These are phyloP conservation scores for Quercus engelmannii DNA, from an alignment of 306 rosid genomes.

Conservation along the genomic window DNA sequence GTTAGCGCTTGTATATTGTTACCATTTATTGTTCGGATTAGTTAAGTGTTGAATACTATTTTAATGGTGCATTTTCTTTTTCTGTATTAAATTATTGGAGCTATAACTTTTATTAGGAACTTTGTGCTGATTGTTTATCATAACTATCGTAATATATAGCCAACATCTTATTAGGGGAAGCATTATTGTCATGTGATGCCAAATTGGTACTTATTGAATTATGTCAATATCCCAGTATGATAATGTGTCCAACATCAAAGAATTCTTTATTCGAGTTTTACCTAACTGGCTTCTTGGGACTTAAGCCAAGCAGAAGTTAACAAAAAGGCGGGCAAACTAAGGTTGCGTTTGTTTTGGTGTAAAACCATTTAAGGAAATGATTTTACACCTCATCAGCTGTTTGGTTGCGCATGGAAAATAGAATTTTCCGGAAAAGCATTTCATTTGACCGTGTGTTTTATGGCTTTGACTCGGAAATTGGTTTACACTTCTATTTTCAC, in stretches of 20 bases:
- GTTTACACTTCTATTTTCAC: no score
- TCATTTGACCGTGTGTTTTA: no score
- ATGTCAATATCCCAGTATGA: no score
- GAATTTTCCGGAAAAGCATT: no score
- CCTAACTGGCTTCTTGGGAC: not conserved
- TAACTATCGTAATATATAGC: not conserved
- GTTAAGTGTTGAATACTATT: not conserved
- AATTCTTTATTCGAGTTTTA: not conserved
- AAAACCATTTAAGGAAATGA: no score
- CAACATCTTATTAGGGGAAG: not conserved
- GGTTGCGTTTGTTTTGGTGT: no score
- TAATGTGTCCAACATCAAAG: not conserved
- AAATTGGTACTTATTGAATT: no score
- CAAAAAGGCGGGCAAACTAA: not conserved
- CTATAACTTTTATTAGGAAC: not conserved
- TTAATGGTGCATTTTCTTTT: not conserved
- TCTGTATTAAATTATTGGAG: not conserved
- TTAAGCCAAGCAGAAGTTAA: not conserved
- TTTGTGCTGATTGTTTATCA: not conserved
- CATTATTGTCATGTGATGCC: no score
- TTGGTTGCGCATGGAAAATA: no score
- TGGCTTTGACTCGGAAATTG: no score
- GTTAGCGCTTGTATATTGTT: not conserved
- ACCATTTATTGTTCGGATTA: not conserved
- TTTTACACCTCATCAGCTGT: no score